A percentile compares a stretch with the other conserved stretches of the same genome.
Evolutionary conservation across 345 rosid species (phyloP).

Genomic region (Salix arbutifolia): DNA sequence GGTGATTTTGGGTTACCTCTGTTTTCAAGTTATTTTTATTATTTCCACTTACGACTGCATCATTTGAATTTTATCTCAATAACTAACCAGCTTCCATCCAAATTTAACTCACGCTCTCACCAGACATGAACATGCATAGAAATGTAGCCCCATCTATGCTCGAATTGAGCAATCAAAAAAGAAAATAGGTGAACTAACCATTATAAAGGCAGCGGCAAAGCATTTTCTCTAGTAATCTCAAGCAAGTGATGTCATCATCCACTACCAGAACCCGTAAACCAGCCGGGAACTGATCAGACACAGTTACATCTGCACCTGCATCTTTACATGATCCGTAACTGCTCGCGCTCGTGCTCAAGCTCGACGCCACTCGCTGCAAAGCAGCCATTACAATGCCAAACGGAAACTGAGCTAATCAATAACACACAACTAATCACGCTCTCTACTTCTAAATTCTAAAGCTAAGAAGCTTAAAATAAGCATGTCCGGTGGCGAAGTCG

Average conservation of each 20-base stretch:
- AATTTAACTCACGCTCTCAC: background rate
- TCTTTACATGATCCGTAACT: constrained; percentile 12
- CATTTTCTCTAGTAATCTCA: constrained; percentile 59
- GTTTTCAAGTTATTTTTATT: background rate
- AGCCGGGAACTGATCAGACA: constrained; percentile 53
- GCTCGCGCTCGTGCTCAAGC: constrained; percentile 18
- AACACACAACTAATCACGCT: background rate
- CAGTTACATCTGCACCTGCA: constrained; percentile 19
- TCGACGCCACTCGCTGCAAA: constrained; percentile 33
- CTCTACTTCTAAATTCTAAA: background rate
- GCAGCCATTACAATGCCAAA: constrained; percentile 23
- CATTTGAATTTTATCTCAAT: background rate
- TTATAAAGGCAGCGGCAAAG: constrained; percentile 57
- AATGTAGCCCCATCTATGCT: background rate
- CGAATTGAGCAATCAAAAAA: background rate
- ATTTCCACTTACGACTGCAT: background rate
- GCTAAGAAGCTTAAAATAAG: background rate
- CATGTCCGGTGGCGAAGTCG: background rate
- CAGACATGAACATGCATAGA: background rate
- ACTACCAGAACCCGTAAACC: constrained; percentile 78
- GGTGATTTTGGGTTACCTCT: background rate
- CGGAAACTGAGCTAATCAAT: background rate
- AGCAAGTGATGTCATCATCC: constrained; percentile 67
- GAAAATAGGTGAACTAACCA: constrained; percentile 27
- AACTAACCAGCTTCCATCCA: background rate